A percentile compares a stretch with the other conserved stretches of the same genome.
phyloP scores from a whole-genome alignment of 2,329 filamentous ascomycete species.

The Basipetospora chlamydospora region DNA sequence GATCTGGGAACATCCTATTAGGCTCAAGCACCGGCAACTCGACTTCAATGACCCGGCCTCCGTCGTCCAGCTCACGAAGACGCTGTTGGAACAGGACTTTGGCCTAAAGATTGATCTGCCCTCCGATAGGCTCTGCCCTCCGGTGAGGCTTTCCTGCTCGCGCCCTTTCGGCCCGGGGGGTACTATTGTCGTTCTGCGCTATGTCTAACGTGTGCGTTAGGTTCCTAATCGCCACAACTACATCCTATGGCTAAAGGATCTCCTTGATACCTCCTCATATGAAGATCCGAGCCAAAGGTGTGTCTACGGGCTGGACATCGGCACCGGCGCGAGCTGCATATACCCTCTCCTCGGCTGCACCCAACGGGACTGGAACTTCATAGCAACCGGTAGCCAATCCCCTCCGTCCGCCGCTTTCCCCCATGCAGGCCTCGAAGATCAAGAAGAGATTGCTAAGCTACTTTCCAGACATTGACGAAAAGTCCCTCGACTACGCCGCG shows the following conservation, averaged over 20 bases:
- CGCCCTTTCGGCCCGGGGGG: no score
- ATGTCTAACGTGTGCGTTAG: slow-evolving; percentile 20
- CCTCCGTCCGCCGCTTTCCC: neutral
- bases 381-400: slow-evolving; percentile 38
- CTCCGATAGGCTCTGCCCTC: slow-evolving; percentile 69
- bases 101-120: slow-evolving; percentile 56
- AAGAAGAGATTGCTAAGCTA: no score
- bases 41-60: slow-evolving; percentile 70
- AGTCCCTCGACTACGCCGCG: slow-evolving; percentile 50
- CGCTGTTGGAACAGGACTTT: slow-evolving; percentile 64
- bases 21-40: slow-evolving; percentile 35
- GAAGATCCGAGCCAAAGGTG: slow-evolving; percentile 25
- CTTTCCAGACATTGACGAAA: slow-evolving; percentile 55
- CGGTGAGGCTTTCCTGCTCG: slow-evolving; percentile 47
- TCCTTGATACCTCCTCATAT: slow-evolving; percentile 59
- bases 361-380: slow-evolving; percentile 59
- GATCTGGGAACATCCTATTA: no score
- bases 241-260: slow-evolving; percentile 70
- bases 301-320: slow-evolving; percentile 65
- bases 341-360: slow-evolving; percentile 71
- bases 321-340: slow-evolving; percentile 81
- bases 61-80: slow-evolving; percentile 69
- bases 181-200: no score
- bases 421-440: no score
- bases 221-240: slow-evolving; percentile 68